These are phyloP conservation scores for Phytophthora meadii DNA, from an alignment of 352 stramenopile species.

Conservation along the genomic window DNA sequence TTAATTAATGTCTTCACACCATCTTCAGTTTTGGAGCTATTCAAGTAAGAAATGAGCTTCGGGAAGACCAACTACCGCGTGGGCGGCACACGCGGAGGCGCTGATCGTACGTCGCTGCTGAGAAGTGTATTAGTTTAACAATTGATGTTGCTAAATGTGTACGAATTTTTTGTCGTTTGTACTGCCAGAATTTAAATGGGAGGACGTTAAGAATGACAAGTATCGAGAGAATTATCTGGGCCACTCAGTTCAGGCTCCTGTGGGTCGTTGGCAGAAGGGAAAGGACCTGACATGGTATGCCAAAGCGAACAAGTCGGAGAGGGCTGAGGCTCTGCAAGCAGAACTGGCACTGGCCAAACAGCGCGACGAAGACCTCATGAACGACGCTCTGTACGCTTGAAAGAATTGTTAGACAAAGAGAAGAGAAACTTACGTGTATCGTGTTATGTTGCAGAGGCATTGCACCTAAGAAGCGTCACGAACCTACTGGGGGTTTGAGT, in stretches of 20 bases:
- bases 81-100: constrained; percentile 86
- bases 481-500: constrained; percentile 62
- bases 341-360: constrained; percentile 82
- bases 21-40: constrained; percentile 7
- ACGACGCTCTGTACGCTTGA: constrained; percentile 81
- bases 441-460: constrained; percentile 54
- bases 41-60: constrained; percentile 68
- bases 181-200: constrained; percentile 90
- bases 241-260: constrained; percentile 86
- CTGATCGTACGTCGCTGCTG: constrained; percentile 72
- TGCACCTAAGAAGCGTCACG: constrained; percentile 56
- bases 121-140: neutral
- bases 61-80: constrained; percentile 87
- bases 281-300: constrained; percentile 93
- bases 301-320: constrained; percentile 71
- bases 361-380: constrained; percentile 90
- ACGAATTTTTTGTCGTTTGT: constrained; percentile 2
- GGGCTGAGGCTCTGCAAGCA: constrained; percentile 54
- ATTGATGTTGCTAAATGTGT: neutral
- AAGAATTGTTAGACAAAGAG: neutral
- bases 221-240: constrained; percentile 93
- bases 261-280: constrained; percentile 89
- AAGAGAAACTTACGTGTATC: constrained; percentile 7
- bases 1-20: constrained; percentile 1
- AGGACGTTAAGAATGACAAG: constrained; percentile 94